Conservation (phyloP, 2,329 filamentous ascomycete species). For the Tympanopsis confertula region DNA sequence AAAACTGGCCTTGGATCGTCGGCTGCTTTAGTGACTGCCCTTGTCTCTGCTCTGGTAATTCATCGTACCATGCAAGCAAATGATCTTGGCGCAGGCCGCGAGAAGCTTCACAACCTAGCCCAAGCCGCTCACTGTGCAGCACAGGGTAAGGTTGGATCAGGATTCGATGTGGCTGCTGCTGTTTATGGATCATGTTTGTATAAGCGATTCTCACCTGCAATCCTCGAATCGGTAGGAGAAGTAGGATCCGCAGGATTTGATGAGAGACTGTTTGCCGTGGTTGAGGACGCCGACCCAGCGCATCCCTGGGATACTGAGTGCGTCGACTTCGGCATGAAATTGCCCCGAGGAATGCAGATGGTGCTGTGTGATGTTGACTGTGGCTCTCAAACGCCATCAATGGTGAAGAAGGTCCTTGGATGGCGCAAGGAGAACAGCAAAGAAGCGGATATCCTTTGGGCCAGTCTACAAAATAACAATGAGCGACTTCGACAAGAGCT, state of each 20-base stretch:
- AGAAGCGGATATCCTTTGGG: slow-evolving; percentile 63
- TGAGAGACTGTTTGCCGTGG: slow-evolving; percentile 47
- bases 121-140: slow-evolving; percentile 91
- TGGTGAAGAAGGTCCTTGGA: slow-evolving; percentile 83
- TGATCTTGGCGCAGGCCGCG: slow-evolving; percentile 35
- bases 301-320: slow-evolving; percentile 71
- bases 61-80: slow-evolving; percentile 59
- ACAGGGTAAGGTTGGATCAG: slow-evolving; percentile 90
- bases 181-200: slow-evolving; percentile 88
- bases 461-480: slow-evolving; percentile 62
- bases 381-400: slow-evolving; percentile 81
- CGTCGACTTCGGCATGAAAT: slow-evolving; percentile 51
- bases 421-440: slow-evolving; percentile 61
- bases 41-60: slow-evolving; percentile 66
- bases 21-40: slow-evolving; percentile 80
- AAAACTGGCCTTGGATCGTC: slow-evolving; percentile 95
- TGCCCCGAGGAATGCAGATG: slow-evolving; percentile 65
- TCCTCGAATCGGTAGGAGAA: slow-evolving; percentile 58
- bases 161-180: slow-evolving; percentile 88
- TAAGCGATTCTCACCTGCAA: slow-evolving; percentile 74
- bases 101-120: slow-evolving; percentile 76
- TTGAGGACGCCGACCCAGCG: slow-evolving; percentile 42
- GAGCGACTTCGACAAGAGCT: slow-evolving; percentile 58
- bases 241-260: slow-evolving; percentile 58
- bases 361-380: slow-evolving; percentile 96